A percentile compares a stretch with the other conserved stretches of the same genome.
Evolutionary conservation across 345 rosid genomes (phyloP).

Genomic region (Populus tremula): DNA sequence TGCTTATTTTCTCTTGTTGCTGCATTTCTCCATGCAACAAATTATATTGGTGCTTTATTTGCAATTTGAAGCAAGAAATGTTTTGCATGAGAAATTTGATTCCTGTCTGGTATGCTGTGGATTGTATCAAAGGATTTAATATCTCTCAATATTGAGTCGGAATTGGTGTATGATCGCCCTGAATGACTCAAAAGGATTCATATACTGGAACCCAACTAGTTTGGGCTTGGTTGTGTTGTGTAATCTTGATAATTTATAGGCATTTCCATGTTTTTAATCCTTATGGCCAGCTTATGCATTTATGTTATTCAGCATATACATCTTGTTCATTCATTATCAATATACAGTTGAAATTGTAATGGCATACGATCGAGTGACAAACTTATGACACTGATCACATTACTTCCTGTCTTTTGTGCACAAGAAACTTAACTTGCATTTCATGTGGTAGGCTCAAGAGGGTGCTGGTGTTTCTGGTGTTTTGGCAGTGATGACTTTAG

Average conservation of each 20-base stretch:
- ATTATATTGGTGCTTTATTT: background rate
- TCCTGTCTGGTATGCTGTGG: background rate
- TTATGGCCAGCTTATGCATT: background rate
- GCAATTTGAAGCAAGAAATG: background rate
- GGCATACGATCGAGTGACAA: background rate
- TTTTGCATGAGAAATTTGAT: background rate
- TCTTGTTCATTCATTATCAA: background rate
- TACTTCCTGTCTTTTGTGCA: background rate
- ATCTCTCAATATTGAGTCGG: background rate
- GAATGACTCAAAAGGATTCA: background rate
- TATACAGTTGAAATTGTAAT: background rate
- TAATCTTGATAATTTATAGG: background rate
- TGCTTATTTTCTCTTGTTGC: background rate
- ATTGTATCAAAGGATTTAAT: background rate
- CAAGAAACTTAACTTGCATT: constrained; percentile 14
- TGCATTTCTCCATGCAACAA: background rate
- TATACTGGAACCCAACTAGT: background rate
- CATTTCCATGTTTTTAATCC: background rate
- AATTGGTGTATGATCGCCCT: background rate
- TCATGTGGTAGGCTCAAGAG: constrained; percentile 75
- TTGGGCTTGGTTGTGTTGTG: background rate
- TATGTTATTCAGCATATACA: background rate
- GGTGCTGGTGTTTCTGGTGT: constrained; percentile 86
- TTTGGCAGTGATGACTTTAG: constrained; percentile 93
- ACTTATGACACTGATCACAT: background rate